phyloP scores from a whole-genome alignment of 2,329 filamentous ascomycete species.

The Colletotrichum navitas region DNA sequence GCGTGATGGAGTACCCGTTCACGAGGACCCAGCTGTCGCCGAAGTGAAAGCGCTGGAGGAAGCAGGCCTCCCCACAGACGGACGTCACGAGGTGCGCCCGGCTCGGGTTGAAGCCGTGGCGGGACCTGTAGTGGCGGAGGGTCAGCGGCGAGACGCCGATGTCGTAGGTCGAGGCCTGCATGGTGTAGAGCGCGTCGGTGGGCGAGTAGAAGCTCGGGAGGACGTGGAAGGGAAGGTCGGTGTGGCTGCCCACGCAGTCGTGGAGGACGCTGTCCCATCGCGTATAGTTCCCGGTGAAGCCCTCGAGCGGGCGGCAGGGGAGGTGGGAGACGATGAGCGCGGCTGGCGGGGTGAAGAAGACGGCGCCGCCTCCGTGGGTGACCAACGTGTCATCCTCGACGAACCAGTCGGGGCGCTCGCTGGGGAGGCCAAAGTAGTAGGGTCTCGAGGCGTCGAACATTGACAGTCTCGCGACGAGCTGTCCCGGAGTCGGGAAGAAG shows the following conservation, averaged over 20 bases:
- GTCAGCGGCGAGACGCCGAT: conserved; percentile 56
- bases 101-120: conserved; percentile 56
- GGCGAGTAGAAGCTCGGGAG: conserved; percentile 59
- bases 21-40: conserved; percentile 61
- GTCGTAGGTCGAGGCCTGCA: conserved; percentile 52
- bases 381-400: conserved; percentile 52
- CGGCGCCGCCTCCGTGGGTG: conserved; percentile 60
- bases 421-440: conserved; percentile 59
- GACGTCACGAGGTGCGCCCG: conserved; percentile 57
- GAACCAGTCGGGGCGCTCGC: conserved; percentile 59
- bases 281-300: conserved; percentile 44
- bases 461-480: conserved; percentile 55
- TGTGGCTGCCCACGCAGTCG: conserved; percentile 54
- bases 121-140: conserved; percentile 55
- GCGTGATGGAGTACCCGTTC: conserved; percentile 60
- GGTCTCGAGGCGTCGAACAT: conserved; percentile 47
- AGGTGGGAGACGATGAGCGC: conserved; percentile 52
- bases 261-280: conserved; percentile 59
- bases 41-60: conserved; percentile 61
- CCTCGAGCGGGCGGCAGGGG: conserved; percentile 49
- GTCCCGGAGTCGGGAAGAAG: conserved; percentile 59
- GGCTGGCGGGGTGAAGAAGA: conserved; percentile 56
- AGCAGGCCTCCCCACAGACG: conserved; percentile 60
- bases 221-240: conserved; percentile 55
- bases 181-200: conserved; percentile 49